A percentile compares a stretch with the other conserved stretches of the same genome.
These are phyloP conservation scores for Phoma sp. DNA, from an alignment of 2,329 filamentous ascomycete genomes.

Conservation along the genomic window DNA sequence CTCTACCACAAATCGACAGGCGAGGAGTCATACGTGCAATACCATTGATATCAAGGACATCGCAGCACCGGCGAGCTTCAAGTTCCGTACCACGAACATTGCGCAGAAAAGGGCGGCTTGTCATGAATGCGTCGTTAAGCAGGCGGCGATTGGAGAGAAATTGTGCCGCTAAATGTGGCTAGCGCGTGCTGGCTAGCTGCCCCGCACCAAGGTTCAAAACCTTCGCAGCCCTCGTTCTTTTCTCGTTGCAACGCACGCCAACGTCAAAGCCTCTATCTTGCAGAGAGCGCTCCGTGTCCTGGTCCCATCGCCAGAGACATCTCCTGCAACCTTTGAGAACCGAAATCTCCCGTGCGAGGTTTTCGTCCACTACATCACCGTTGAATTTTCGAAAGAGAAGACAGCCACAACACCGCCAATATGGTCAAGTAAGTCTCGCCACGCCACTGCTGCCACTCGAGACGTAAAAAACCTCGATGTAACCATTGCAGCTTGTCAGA, in stretches of 20 bases:
- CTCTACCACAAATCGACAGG: neutral
- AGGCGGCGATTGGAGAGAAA: slow-evolving; percentile 17
- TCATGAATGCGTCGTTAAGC: slow-evolving; percentile 3
- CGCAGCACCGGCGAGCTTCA: slow-evolving; percentile 11
- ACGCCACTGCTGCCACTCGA: neutral
- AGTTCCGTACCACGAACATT: slow-evolving; percentile 3
- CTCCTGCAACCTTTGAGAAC: slow-evolving; percentile 28
- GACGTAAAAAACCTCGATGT: neutral
- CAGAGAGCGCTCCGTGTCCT: slow-evolving; percentile 38
- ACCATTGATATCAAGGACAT: neutral
- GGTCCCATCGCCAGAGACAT: slow-evolving; percentile 44
- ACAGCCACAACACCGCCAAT: slow-evolving; percentile 75
- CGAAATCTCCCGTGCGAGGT: slow-evolving; percentile 47
- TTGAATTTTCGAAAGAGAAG: slow-evolving; percentile 46
- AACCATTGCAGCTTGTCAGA: slow-evolving; percentile 6
- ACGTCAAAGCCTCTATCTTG: slow-evolving; percentile 29
- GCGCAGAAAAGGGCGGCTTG: slow-evolving; percentile 13
- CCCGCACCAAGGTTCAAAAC: slow-evolving; percentile 12
- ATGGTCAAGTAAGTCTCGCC: slow-evolving; percentile 94
- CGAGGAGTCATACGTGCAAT: neutral
- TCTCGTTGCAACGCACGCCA: slow-evolving; percentile 25
- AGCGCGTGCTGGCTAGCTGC: slow-evolving; percentile 10
- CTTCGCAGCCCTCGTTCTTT: slow-evolving; percentile 16
- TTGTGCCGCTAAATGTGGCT: slow-evolving; percentile 15
- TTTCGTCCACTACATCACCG: slow-evolving; percentile 38